Evolutionary conservation across 75 land plant species (phyloP), one percentile per base, ranked within the genome.

Genomic region (Ceratopteris richardii): DNA sequence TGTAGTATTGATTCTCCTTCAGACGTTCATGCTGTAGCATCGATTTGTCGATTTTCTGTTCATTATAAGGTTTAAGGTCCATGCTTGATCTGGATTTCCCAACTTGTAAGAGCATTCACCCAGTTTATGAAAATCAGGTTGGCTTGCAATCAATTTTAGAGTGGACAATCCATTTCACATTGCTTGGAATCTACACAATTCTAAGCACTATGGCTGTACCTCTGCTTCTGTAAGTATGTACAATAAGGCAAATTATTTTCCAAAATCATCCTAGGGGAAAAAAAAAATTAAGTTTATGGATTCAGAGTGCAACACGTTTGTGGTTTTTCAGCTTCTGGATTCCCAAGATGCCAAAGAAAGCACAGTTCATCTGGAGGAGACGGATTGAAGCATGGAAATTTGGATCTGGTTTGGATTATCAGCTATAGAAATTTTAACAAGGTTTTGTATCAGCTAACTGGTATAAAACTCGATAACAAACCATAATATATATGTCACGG

Each of bases 81-180:
- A n/a, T 46, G 48, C 21, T 4, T 46, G 14, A 46, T 46, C 12
- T 46, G 48, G 21, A 4, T 46, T 46, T 46, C 14, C 17, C 17
- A 14, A 14, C 14, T 4, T 14, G 5, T 14, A 17, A 46, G n/a
- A 20, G 12, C 14, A n/a, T 2, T 46, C 14, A 14, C 17, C 48
- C 17, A 17, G 14, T 46, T 63, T 29, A 29, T 42, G 37, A 20
- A 3, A 7, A 31, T 23, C 58, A 93, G 98, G 98, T 93, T 60
- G 95, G 95, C 12, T 6, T 82, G 29, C 50, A 44, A 29, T 74
- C 84, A 25, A 69, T 93, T 16, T 40, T 85, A 24, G 82, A 85
- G 54, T 93, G 95, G 95, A 71, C 68, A 47, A 53, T 74, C 20
- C 98, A 93, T 76, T 93, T 88, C 58, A 22, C 62, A 24, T 71